phyloP scores from a whole-genome alignment of 441 rosid species.

The Eruca vesicaria region DNA sequence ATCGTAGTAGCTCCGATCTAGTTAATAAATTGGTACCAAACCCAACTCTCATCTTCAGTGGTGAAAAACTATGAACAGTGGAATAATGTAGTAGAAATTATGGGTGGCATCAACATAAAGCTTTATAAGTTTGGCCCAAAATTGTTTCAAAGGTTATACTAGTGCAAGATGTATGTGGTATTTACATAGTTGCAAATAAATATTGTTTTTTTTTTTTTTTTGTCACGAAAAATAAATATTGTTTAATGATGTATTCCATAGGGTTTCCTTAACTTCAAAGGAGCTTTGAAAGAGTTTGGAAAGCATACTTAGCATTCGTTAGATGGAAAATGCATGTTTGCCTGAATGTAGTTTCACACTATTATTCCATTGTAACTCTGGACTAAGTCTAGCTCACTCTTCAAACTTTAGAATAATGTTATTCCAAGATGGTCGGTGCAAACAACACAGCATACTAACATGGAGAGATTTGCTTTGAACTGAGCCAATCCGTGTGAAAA shows the following conservation, averaged over 20 bases:
- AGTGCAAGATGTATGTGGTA: background rate
- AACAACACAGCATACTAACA: constrained; percentile 4
- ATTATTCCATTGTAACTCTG: background rate
- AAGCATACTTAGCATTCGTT: background rate
- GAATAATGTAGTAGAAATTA: background rate
- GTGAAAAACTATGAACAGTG: background rate
- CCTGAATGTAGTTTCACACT: background rate
- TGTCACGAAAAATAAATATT: too few relatives aligned
- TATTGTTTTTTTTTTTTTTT: background rate
- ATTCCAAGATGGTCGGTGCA: background rate
- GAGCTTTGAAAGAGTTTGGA: constrained; percentile 9
- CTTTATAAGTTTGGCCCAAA: too few relatives aligned
- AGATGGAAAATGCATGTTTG: background rate
- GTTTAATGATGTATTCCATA: background rate
- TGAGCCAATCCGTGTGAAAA: background rate
- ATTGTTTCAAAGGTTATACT: background rate
- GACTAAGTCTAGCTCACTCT: constrained; percentile 1
- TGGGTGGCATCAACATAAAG: background rate
- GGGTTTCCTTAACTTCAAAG: background rate
- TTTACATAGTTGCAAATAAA: background rate
- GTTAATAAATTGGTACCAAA: background rate
- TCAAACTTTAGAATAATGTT: background rate
- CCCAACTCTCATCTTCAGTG: background rate
- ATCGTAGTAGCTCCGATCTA: background rate
- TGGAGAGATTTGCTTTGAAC: constrained; percentile 1